Evolutionary conservation across 805 yeast genomes (phyloP).

Genomic region (Tanozyma kutaoensis): DNA sequence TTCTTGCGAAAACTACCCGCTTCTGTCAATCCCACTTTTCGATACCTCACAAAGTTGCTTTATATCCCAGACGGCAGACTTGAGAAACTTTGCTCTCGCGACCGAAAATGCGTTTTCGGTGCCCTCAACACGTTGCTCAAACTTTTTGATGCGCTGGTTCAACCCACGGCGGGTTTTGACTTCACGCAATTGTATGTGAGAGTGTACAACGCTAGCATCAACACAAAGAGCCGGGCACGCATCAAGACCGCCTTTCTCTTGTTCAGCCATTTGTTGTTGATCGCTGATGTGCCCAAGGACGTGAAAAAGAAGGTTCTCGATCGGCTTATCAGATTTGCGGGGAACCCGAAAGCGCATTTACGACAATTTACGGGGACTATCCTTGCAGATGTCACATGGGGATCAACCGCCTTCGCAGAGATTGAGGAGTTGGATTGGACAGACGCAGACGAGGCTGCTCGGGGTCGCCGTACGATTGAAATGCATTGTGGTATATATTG

Average conservation of each 20-base stretch:
- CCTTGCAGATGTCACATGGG: too few relatives aligned
- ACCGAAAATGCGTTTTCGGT: conserved; percentile 4
- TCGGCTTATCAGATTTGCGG: conserved; percentile 13
- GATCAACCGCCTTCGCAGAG: too few relatives aligned
- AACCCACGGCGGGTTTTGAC: conserved; percentile 14
- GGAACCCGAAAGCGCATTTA: too few relatives aligned
- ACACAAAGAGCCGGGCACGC: conserved; percentile 26
- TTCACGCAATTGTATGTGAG: conserved; percentile 28
- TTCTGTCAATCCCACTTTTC: too few relatives aligned
- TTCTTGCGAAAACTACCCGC: background rate
- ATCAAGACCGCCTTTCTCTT: conserved; percentile 26
- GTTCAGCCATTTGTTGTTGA: conserved; percentile 24
- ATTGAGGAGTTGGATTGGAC: too few relatives aligned
- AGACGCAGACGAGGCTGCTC: background rate
- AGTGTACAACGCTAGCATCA: conserved; percentile 43
- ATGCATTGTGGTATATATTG: too few relatives aligned
- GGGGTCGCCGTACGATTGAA: too few relatives aligned
- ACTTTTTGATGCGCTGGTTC: conserved; percentile 24
- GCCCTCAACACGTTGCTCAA: conserved; percentile 18
- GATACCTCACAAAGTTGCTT: too few relatives aligned
- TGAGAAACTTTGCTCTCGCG: background rate
- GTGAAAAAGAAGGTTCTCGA: conserved; percentile 4
- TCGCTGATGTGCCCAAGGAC: conserved; percentile 1
- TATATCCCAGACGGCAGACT: too few relatives aligned
- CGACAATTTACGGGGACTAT: too few relatives aligned